Conservation (phyloP, 345 rosid genomes). For the Eucalyptus marginata region DNA sequence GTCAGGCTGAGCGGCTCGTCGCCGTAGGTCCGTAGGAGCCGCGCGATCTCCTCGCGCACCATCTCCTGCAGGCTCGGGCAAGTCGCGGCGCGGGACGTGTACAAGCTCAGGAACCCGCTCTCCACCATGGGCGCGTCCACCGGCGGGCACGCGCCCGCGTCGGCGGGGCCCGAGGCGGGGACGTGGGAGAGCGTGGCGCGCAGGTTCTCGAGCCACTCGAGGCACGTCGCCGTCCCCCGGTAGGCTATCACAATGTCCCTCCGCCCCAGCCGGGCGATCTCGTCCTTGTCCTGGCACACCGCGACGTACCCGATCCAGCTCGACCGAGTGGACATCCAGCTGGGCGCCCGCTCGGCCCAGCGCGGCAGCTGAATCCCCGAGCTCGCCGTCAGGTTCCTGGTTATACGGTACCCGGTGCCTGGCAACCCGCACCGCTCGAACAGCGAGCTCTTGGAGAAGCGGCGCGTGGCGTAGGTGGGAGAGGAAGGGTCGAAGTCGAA, state of each 20-base stretch:
- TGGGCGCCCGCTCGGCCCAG: constrained; percentile 55
- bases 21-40: constrained; percentile 44
- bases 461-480: constrained; percentile 48
- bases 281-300: constrained; percentile 64
- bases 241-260: constrained; percentile 77
- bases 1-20: constrained; percentile 77
- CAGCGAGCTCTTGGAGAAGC: constrained; percentile 38
- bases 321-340: constrained; percentile 56
- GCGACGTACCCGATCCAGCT: constrained; percentile 99
- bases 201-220: constrained; percentile 91
- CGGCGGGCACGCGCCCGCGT: background rate
- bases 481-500: constrained; percentile 72
- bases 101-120: constrained; percentile 76
- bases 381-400: constrained; percentile 60
- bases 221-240: constrained; percentile 85
- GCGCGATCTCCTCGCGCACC: constrained; percentile 50
- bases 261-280: constrained; percentile 74
- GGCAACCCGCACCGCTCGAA: constrained; percentile 48
- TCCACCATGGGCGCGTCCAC: constrained; percentile 65
- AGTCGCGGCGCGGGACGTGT: constrained; percentile 36
- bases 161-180: background rate
- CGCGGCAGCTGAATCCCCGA: constrained; percentile 63
- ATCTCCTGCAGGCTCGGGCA: constrained; percentile 44
- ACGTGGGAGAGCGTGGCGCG: constrained; percentile 61
- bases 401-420: constrained; percentile 52